Conservation (phyloP, 371 early-diverging fungal genomes). For the Mortierella sp. region DNA sequence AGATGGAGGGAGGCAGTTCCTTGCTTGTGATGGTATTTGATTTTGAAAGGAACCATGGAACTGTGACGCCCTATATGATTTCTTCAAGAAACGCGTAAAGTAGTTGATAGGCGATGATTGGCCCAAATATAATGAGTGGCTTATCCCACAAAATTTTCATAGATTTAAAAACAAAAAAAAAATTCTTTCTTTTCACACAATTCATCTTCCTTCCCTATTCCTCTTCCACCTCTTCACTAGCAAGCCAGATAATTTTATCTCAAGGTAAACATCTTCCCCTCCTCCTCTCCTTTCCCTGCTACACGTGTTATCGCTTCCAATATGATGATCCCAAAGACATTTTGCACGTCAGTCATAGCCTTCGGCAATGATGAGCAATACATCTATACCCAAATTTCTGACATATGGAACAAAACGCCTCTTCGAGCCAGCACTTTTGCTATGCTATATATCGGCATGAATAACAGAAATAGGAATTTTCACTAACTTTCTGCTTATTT, state of each 20-base stretch:
- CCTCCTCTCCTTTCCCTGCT: not conserved
- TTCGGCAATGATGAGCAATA: constrained; percentile 44
- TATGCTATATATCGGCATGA: too few relatives aligned
- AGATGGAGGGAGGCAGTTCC: constrained; percentile 28
- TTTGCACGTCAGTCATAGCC: constrained; percentile 59
- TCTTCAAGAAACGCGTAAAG: not conserved
- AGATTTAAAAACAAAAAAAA: not conserved
- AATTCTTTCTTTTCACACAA: not conserved
- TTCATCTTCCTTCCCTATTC: not conserved
- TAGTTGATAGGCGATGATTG: not conserved
- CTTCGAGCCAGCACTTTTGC: not conserved
- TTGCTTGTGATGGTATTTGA: constrained; percentile 65
- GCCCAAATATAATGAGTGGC: not conserved
- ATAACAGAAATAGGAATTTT: not conserved
- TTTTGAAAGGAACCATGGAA: constrained; percentile 66
- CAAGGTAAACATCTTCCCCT: constrained; percentile 6
- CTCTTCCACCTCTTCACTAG: not conserved
- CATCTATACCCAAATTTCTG: constrained; percentile 59
- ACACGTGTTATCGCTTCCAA: constrained; percentile 7
- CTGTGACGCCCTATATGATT: constrained; percentile 14
- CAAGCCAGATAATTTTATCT: not conserved
- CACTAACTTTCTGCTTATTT: not conserved
- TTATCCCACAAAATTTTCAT: not conserved
- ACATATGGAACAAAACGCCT: constrained; percentile 13
- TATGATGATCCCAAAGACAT: constrained; percentile 55